phyloP scores from a whole-genome alignment of 768 basidiomycete species.

The Pholiota microspora region DNA sequence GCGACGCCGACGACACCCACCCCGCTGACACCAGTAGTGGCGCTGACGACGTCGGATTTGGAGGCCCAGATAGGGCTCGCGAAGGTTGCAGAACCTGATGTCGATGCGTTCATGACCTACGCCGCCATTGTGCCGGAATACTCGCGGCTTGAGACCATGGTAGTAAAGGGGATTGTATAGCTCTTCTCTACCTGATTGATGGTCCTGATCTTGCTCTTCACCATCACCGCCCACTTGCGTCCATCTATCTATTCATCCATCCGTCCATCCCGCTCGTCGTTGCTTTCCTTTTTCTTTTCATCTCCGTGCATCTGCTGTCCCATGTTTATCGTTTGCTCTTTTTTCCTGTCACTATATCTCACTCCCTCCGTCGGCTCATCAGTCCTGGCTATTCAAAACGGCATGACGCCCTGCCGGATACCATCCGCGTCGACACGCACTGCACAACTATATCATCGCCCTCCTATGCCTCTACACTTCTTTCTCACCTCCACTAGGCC shows the following conservation, averaged over 20 bases:
- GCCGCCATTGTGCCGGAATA: conserved; percentile 85
- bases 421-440: too few species aligned
- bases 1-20: conserved; percentile 50
- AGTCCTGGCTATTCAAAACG: not conserved
- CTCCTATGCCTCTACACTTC: not conserved
- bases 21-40: conserved; percentile 66
- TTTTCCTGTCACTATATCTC: not conserved
- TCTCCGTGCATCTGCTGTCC: conserved; percentile 1
- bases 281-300: conserved; percentile 1
- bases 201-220: not conserved
- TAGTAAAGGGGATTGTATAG: conserved; percentile 55
- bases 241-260: not conserved
- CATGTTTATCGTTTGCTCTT: conserved; percentile 3
- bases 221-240: not conserved
- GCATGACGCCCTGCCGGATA: too few species aligned
- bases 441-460: not conserved
- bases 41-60: conserved; percentile 67
- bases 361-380: not conserved
- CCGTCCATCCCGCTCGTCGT: not conserved
- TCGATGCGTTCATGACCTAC: conserved; percentile 84
- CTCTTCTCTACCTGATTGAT: conserved; percentile 24
- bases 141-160: conserved; percentile 74
- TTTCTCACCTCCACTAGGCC: not conserved
- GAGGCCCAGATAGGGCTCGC: conserved; percentile 76
- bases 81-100: conserved; percentile 81